phyloP scores from a whole-genome alignment of 345 rosid species.

The Salix udensis region DNA sequence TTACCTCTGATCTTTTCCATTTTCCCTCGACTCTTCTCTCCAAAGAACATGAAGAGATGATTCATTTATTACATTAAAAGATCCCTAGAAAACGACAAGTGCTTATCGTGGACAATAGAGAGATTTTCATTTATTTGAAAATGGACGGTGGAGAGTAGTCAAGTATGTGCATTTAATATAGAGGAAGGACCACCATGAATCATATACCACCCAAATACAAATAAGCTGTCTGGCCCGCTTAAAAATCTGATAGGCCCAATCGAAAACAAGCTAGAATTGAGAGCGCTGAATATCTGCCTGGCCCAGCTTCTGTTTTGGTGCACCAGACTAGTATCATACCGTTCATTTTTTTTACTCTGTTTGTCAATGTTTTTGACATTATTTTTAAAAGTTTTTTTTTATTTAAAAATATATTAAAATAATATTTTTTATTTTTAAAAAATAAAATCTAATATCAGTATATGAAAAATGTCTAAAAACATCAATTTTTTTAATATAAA shows the following conservation, averaged over 20 bases:
- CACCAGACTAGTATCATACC: neutral
- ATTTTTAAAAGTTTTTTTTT: too few species aligned
- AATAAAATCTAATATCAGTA: too few species aligned
- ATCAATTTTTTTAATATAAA: too few species aligned
- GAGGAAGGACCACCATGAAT: neutral
- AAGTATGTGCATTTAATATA: neutral
- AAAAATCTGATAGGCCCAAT: neutral
- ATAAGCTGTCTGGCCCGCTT: neutral
- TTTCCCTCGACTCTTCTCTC: neutral
- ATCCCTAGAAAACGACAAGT: neutral
- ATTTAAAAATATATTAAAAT: too few species aligned
- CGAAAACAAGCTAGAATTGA: neutral
- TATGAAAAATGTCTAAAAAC: rapidly evolving
- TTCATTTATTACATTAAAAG: neutral
- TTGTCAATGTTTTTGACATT: too few species aligned
- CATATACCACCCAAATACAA: neutral
- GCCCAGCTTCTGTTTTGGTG: neutral
- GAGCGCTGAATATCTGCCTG: neutral
- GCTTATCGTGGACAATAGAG: neutral
- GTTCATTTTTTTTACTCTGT: too few species aligned
- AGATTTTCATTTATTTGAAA: neutral
- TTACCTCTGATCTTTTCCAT: neutral
- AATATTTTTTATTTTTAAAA: too few species aligned
- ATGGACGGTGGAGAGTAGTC: neutral
- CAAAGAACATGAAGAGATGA: neutral